Conservation (phyloP, 1,139 yeast species). For the Suhomyces bolitotheri region DNA sequence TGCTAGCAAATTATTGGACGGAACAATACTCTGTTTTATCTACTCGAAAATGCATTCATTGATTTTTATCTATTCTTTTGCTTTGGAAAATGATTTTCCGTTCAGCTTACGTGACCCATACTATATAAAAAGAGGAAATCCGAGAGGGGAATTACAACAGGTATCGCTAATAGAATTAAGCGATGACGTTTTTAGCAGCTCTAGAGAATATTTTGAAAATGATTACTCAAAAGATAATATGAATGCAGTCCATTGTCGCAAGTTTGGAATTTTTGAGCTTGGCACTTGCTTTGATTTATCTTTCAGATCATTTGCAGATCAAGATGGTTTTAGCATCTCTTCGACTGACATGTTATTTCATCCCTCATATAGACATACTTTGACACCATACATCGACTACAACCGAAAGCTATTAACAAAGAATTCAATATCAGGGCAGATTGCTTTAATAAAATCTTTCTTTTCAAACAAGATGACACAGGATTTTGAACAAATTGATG, state of each 20-base stretch:
- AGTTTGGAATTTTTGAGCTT: conserved; percentile 24
- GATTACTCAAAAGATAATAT: conserved; percentile 7
- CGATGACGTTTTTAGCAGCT: conserved; percentile 6
- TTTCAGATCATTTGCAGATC: conserved; percentile 2
- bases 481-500: conserved; percentile 15
- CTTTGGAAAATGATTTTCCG: conserved; percentile 38
- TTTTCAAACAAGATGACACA: not conserved
- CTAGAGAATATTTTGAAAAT: not conserved
- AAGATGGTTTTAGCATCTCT: not conserved
- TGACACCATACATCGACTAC: not conserved
- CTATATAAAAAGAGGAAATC: conserved; percentile 17
- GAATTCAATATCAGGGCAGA: not conserved
- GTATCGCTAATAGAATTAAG: conserved; percentile 15
- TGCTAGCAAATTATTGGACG: conserved; percentile 22
- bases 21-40: conserved; percentile 34
- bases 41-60: conserved; percentile 46
- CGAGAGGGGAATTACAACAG: conserved; percentile 18
- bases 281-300: conserved; percentile 18
- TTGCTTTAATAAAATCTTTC: not conserved
- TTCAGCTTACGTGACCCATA: conserved; percentile 44
- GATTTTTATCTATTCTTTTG: conserved; percentile 46
- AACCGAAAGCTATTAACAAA: not conserved
- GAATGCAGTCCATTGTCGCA: conserved; percentile 4
- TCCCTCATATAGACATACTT: not conserved
- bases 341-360: not conserved